Percentiles rank a stretch among this genome's conserved stretches.
Conservation (phyloP, 192 early-diverging fungal genomes). For the Kappamyces sp. region DNA sequence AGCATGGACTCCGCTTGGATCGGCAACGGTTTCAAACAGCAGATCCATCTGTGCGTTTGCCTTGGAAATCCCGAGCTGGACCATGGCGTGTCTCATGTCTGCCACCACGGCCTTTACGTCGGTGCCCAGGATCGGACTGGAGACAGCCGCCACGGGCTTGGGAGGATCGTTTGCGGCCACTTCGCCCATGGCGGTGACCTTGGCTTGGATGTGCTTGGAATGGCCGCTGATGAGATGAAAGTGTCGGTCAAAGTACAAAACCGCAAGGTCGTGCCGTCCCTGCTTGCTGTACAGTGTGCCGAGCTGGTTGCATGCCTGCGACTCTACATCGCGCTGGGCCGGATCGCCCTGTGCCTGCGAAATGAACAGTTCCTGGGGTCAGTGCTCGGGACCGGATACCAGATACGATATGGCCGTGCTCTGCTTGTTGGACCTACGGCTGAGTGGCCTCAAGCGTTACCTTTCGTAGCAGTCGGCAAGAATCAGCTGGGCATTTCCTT, state of each 20-base stretch:
- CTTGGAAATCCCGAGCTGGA: slow-evolving; percentile 38
- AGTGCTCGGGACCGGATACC: too few relatives aligned
- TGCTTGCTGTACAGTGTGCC: slow-evolving; percentile 39
- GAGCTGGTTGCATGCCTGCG: slow-evolving; percentile 44
- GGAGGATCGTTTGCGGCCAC: background rate
- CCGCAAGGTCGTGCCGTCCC: slow-evolving; percentile 32
- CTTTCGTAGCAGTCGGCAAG: slow-evolving; percentile 43
- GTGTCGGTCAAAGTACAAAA: slow-evolving; percentile 38
- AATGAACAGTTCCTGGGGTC: slow-evolving; percentile 23
- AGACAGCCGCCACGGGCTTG: background rate
- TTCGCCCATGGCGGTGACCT: background rate
- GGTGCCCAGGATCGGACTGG: background rate
- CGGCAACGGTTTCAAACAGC: slow-evolving; percentile 26
- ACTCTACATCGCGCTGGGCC: slow-evolving; percentile 25
- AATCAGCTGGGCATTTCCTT: slow-evolving; percentile 34
- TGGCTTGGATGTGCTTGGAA: slow-evolving; percentile 18
- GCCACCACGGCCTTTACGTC: background rate
- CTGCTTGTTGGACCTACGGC: slow-evolving; percentile 18
- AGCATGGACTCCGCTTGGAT: slow-evolving; percentile 1
- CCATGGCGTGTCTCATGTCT: background rate
- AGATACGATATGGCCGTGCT: slow-evolving; percentile 27
- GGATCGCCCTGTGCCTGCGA: slow-evolving; percentile 25
- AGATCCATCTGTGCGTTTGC: slow-evolving; percentile 37
- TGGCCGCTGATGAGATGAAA: slow-evolving; percentile 14
- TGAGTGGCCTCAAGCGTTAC: slow-evolving; percentile 19